Conservation (phyloP, 1,284 basidiomycete genomes). For the Trichosporon asahii region DNA sequence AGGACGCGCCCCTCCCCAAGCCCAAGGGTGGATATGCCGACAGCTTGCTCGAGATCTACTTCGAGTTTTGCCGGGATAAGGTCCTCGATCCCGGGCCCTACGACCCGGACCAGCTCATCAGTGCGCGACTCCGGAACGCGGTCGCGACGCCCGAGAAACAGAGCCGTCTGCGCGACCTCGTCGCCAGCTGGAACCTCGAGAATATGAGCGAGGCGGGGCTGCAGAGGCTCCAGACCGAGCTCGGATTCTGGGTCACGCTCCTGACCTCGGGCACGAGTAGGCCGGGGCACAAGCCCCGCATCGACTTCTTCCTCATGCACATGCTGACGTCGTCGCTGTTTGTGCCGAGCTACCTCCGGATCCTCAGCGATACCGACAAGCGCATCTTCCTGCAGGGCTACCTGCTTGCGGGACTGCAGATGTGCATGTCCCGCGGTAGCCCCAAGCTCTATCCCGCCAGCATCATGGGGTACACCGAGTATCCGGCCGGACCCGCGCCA, state of each 20-base stretch:
- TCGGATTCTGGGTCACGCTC: conserved; percentile 58
- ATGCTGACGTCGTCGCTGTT: conserved; percentile 63
- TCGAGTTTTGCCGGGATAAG: conserved; percentile 22
- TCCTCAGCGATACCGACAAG: conserved; percentile 40
- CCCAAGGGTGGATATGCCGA: background rate
- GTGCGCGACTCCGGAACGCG: conserved; percentile 51
- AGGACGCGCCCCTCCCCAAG: conserved; percentile 11
- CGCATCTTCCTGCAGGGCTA: conserved; percentile 57
- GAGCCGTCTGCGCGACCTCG: conserved; percentile 57
- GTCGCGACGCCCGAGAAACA: conserved; percentile 52
- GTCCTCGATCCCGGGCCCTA: conserved; percentile 58
- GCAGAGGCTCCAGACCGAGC: conserved; percentile 57
- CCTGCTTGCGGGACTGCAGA: conserved; percentile 55
- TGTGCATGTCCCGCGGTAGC: conserved; percentile 58
- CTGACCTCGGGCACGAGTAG: conserved; percentile 59
- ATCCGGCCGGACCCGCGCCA: conserved; percentile 52
- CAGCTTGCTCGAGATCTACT: conserved; percentile 36
- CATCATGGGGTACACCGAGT: conserved; percentile 58
- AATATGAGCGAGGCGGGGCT: conserved; percentile 51
- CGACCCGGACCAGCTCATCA: conserved; percentile 57
- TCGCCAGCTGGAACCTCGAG: conserved; percentile 55
- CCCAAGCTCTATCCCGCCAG: conserved; percentile 58
- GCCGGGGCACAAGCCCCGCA: conserved; percentile 56
- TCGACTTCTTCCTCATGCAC: conserved; percentile 74
- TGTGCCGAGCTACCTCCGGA: conserved; percentile 57